phyloP scores from a whole-genome alignment of 2,329 filamentous ascomycete genomes.

The Monosporascus sp. region DNA sequence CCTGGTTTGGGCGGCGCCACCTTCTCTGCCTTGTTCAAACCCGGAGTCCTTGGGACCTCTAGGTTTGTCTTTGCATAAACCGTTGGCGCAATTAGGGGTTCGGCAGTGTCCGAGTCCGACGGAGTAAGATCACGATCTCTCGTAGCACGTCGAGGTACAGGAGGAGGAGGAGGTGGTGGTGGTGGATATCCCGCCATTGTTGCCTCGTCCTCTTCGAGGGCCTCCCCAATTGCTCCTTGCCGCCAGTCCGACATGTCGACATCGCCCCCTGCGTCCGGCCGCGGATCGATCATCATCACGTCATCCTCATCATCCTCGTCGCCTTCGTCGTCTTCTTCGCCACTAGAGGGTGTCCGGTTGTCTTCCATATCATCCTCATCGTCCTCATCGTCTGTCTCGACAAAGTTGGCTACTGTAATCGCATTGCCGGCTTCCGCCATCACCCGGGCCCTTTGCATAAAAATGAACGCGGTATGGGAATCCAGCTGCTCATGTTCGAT shows the following conservation, averaged over 20 bases:
- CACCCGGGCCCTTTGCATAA: constrained; percentile 32
- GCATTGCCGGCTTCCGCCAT: constrained; percentile 22
- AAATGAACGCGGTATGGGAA: constrained; percentile 22
- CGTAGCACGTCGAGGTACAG: constrained; percentile 37
- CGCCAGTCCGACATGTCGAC: constrained; percentile 44
- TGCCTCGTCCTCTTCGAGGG: constrained; percentile 69
- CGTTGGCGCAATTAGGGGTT: constrained; percentile 57
- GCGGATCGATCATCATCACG: constrained; percentile 52
- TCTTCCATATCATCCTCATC: constrained; percentile 39
- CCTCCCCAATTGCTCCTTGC: constrained; percentile 49
- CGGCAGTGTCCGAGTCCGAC: constrained; percentile 67
- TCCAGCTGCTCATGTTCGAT: constrained; percentile 43
- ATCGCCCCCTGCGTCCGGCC: constrained; percentile 37
- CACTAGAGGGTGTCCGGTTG: constrained; percentile 28
- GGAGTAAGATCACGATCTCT: constrained; percentile 60
- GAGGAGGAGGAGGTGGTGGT: constrained; percentile 59
- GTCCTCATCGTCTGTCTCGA: constrained; percentile 42
- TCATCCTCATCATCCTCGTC: constrained; percentile 50
- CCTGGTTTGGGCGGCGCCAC: constrained; percentile 57
- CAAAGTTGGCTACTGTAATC: constrained; percentile 23
- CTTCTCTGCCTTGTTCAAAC: constrained; percentile 35
- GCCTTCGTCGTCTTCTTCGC: constrained; percentile 59
- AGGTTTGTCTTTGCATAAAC: constrained; percentile 60
- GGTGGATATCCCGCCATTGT: constrained; percentile 71
- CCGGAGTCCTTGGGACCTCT: constrained; percentile 78